Evolutionary conservation across 306 rosid genomes (phyloP).

Genomic region (Medicago arabica): DNA sequence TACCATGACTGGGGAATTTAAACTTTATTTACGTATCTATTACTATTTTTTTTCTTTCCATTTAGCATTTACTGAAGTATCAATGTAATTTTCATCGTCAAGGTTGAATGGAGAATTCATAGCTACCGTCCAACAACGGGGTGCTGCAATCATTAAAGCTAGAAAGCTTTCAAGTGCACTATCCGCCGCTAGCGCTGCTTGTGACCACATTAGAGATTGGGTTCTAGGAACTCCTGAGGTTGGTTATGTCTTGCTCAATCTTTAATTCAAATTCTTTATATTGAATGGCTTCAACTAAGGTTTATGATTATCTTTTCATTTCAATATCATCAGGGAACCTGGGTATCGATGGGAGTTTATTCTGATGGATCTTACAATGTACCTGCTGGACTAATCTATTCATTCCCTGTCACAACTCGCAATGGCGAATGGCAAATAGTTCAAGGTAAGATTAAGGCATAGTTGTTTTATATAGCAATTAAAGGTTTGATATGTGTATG

Average conservation of each 20-base stretch:
- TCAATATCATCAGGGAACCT: slow-evolving; percentile 72
- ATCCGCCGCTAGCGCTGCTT: slow-evolving; percentile 97
- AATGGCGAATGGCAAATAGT: slow-evolving; percentile 94
- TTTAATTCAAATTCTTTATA: not conserved
- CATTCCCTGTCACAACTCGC: slow-evolving; percentile 84
- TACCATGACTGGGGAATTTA: not conserved
- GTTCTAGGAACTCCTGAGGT: slow-evolving; percentile 99
- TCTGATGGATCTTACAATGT: slow-evolving; percentile 97
- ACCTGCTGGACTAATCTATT: slow-evolving; percentile 93
- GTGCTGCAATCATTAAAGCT: slow-evolving; percentile 98
- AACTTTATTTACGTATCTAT: not conserved
- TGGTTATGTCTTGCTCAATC: slow-evolving; percentile 29
- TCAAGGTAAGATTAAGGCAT: slow-evolving; percentile 61
- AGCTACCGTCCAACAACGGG: slow-evolving; percentile 94
- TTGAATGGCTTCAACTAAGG: slow-evolving; percentile 14
- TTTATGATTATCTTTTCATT: slow-evolving; percentile 13
- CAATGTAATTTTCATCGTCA: slow-evolving; percentile 19
- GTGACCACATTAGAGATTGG: slow-evolving; percentile 98
- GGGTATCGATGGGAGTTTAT: slow-evolving; percentile 99
- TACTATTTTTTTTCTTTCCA: too few relatives aligned
- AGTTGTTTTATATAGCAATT: not conserved
- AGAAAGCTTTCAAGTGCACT: slow-evolving; percentile 94
- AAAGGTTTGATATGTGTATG: not conserved
- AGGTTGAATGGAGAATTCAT: slow-evolving; percentile 96
- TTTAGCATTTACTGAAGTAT: slow-evolving; percentile 2